Base-by-base conservation (phyloP, 768 basidiomycete genomes). In the Kwoniella dendrophila region DNA sequence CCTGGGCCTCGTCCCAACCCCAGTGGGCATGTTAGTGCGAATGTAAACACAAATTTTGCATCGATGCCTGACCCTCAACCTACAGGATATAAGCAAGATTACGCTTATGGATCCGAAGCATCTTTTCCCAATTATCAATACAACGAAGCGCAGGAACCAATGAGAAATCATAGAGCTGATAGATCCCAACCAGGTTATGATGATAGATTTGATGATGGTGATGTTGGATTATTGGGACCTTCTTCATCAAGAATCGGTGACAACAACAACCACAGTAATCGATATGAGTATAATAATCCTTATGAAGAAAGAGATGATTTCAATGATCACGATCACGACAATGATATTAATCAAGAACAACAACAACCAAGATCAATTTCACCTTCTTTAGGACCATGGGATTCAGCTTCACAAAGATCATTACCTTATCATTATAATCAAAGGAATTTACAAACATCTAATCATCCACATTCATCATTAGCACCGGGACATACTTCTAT, bases 331-430 rank as follows among this genome's bases (percentile, higher is more conserved):
- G 44, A 49, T 32, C 1, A 14, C 8, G 36, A 38, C 8, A 38
- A 8, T 18, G 36, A 38, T 38, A 38, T 38, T 8, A 18, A 38
- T 38, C 36, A 8, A 18, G 36, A 38, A 4, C 47, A 49, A 49
- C 26, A 48, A 24, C 56, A 41, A 12, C 43, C 56, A 22, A 26
- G 56, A 49, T 32, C 66, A 10, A n/a, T 58, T 6, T 67, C 68
- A 16, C 57, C 60, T 33, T 66, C 74, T 0, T 40, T 75, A 26
- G 74, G 74, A n/a, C 74, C 74, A 16, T 75, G 74, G 74, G 74
- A 75, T 58, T 75, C 74, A 32, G 71, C 74, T 22, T 71, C 69
- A n/a, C 71, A 75, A 41, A 60, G 68, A 29, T 64, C 72, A 32
- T 33, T 45, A n/a, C 55, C 41, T 30, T 45, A 36, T 22, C 59